Evolutionary conservation across 345 rosid species (phyloP), one percentile per base, ranked within the genome.

Genomic region (Combretum micranthum): DNA sequence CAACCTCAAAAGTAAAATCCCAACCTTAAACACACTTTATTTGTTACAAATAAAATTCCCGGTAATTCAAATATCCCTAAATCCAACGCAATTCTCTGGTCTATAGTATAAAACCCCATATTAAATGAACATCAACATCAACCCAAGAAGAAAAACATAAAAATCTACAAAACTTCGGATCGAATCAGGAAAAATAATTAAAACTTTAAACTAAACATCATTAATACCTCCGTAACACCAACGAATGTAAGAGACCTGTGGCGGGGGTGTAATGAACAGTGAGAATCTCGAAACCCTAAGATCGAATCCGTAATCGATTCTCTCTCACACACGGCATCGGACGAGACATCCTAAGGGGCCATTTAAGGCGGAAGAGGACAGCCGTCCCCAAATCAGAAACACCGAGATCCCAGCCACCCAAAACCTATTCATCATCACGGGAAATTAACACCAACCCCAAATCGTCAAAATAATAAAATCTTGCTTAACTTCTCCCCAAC

Each of bases 181-280:
- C 20, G 16, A 19, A 56, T 12, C 3, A 56, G 23, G n/a, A 48
- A 21, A 39, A 14, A 57, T n/a, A 20, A 20, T 44, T 45, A 12
- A 57, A 39, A 21, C 16, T 12, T 22, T 22, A 37, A 39, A 54
- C 9, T 7, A 21, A 21, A 51, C 14, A 2, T 51, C 37, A 51
- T n/a, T 39, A 21, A 13, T 72, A 91, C 98, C 92, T 88, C 88
- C 21, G 75, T 77, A 58, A 88, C 83, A 10, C 80, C 75, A 56
- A 70, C 50, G 46, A 78, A 68, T 52, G 42, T 16, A 61, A 69
- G 55, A 59, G 80, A 80, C 32, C 64, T 72, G 52, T 42, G 44
- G 53, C n/a, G 66, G 42, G 50, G 72, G 52, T 56, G 45, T 42
- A 69, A 26, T 47, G 37, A 64, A 60, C 83, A 88, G 59, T 42